Evolutionary conservation across 2,329 filamentous ascomycete genomes (phyloP).

Genomic region (Ceratocystis diversiconidia): DNA sequence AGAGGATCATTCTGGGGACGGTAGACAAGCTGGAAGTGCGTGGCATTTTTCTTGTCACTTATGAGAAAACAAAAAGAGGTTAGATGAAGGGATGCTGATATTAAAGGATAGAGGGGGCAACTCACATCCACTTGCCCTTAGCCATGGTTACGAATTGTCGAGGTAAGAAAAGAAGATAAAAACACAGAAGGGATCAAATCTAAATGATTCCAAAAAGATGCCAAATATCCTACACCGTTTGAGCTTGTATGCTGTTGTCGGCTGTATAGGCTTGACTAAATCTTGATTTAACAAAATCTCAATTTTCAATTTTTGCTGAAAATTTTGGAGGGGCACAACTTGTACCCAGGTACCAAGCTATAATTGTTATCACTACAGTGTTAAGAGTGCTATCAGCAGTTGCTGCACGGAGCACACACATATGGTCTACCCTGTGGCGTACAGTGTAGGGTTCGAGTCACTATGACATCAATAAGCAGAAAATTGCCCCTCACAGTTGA

Average conservation of each 20-base stretch:
- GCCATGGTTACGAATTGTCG: conserved; percentile 46
- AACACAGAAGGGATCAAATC: not conserved
- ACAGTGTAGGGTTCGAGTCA: conserved; percentile 17
- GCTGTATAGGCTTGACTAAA: too few relatives aligned
- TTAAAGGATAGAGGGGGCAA: conserved; percentile 7
- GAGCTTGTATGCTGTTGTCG: too few relatives aligned
- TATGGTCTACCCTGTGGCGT: not conserved
- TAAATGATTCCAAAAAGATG: not conserved
- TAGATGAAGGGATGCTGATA: not conserved
- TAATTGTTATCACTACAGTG: conserved; percentile 5
- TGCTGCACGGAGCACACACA: not conserved
- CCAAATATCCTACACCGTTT: too few relatives aligned
- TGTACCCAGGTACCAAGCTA: not conserved
- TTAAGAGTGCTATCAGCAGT: not conserved
- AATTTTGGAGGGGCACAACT: conserved; percentile 18
- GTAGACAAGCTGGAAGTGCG: conserved; percentile 88
- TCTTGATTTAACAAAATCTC: not conserved
- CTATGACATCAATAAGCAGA: conserved; percentile 18
- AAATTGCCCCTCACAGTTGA: conserved; percentile 17
- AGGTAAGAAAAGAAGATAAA: not conserved
- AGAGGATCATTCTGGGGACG: conserved; percentile 93
- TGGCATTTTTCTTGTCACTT: conserved; percentile 75
- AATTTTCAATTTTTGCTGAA: conserved; percentile 3
- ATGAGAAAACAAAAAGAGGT: conserved; percentile 18
- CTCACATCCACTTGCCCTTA: conserved; percentile 55